Evolutionary conservation across 164 flowering plant genomes (phyloP).

Genomic region (Vitis riparia): DNA sequence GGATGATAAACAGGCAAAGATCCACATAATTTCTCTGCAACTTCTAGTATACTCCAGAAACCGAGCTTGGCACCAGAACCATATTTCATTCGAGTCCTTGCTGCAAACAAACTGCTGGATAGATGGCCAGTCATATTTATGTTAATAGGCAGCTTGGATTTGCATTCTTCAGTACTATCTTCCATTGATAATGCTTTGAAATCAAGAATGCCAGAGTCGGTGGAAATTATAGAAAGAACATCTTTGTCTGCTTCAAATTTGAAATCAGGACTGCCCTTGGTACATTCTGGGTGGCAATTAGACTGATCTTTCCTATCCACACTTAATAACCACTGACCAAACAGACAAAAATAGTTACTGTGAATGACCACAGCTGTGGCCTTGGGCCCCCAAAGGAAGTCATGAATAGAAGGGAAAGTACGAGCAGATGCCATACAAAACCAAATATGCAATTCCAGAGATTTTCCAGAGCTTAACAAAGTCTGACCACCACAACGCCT

Average conservation of each 20-base stretch:
- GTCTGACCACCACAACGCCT: constrained; percentile 37
- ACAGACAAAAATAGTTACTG: constrained; percentile 50
- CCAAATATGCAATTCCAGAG: constrained; percentile 52
- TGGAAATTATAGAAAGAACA: constrained; percentile 25
- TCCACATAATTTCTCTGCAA: constrained; percentile 51
- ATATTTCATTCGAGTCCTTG: constrained; percentile 21
- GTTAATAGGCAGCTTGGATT: constrained; percentile 12
- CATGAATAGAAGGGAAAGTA: constrained; percentile 39
- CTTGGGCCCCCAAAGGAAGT: constrained; percentile 78
- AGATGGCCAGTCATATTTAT: constrained; percentile 15
- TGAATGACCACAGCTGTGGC: constrained; percentile 59
- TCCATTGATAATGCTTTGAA: constrained; percentile 18
- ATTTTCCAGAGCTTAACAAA: constrained; percentile 27
- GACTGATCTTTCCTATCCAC: constrained; percentile 20
- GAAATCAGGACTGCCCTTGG: constrained; percentile 9
- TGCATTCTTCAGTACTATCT: constrained; percentile 18
- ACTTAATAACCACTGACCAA: constrained; percentile 53
- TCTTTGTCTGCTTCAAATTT: constrained; percentile 13
- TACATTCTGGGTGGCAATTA: constrained; percentile 12
- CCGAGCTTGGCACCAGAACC: constrained; percentile 21
- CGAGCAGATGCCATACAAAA: constrained; percentile 55
- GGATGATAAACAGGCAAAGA: constrained; percentile 78
- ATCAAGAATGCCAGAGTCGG: constrained; percentile 25
- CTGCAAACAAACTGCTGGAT: constrained; percentile 18
- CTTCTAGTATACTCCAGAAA: constrained; percentile 51